Evolutionary conservation across 805 yeast genomes (phyloP), one percentile per base, ranked within the genome.

Genomic region (Hanseniaspora hatyaiensis): DNA sequence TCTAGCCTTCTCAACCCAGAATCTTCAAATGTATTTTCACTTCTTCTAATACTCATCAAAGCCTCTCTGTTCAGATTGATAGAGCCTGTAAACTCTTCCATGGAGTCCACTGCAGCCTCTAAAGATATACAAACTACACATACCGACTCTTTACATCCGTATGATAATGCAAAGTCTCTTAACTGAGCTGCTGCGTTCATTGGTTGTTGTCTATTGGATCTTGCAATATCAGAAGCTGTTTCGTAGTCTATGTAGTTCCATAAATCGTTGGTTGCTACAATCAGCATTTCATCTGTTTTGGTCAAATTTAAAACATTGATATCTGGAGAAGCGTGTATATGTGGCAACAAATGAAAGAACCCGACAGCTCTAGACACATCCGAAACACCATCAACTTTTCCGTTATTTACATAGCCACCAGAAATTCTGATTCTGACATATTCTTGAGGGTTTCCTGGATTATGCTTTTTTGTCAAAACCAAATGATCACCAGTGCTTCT

Each of bases 341-440:
- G 95, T 1, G 96, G 96, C 37, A 87, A 70, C 53, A 81, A 71
- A 54, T 82, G 82, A 61, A 82, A 81, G 59, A 82, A 88, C 0
- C 99, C 99, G 46, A 86, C 88, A 28, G 95, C 94, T 55, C 97
- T 74, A 1, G 96, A 84, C 41, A 87, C 83, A 41, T 78, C 80
- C 13, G 85, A 72, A 24, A 76, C 78, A 34, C 94, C 94, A 61
- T 89, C 95, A 38, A 87, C 71, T 52, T 81, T 79, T 47, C 89
- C 95, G 56, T 81, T 82, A 16, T 83, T 81, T 9, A 92, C 95
- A 60, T 74, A 82, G 1, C 97, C 97, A 46, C 97, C 97, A 20
- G 94, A 77, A 1, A 83, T 82, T 57, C 97, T 71, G 40, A 92
- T 84, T 55, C 96, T 70, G 59, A 87, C 95, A 55, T 82, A 82